These are phyloP conservation scores for Cyclanthera cordifolia DNA, from an alignment of 306 rosid genomes.

Conservation along the genomic window DNA sequence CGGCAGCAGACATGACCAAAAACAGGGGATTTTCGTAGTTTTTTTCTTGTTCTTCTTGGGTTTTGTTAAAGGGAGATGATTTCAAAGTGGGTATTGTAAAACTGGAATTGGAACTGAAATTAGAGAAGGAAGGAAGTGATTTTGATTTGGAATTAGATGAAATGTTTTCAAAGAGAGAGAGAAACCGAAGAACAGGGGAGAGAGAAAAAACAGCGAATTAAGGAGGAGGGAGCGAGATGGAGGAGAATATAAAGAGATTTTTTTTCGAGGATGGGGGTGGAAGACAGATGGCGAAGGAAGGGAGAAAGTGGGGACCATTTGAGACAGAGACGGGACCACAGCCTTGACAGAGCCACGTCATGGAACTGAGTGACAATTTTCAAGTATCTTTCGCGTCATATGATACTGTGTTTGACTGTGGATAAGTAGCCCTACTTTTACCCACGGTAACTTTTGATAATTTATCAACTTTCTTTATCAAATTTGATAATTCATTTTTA, in stretches of 20 bases:
- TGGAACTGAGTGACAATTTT: neutral
- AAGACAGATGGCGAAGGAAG: neutral
- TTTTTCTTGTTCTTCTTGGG: neutral
- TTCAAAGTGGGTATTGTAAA: neutral
- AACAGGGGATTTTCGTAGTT: neutral
- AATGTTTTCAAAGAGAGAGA: neutral
- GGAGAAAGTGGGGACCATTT: too few species aligned
- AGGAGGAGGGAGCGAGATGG: neutral
- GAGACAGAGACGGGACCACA: neutral
- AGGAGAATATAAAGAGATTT: constrained; percentile 4
- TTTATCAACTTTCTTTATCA: neutral
- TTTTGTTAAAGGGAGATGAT: neutral
- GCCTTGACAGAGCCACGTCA: constrained; percentile 16
- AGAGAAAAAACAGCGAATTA: neutral
- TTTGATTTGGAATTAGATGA: neutral
- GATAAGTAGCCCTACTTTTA: neutral
- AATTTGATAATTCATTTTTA: too few species aligned
- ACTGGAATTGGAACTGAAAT: neutral
- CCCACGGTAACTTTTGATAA: neutral
- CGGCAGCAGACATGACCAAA: constrained; percentile 8
- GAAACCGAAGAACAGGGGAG: neutral
- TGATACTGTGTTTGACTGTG: neutral
- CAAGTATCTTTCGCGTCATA: neutral
- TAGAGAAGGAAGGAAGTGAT: neutral
- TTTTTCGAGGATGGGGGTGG: neutral